Base-by-base conservation (phyloP, 2,329 filamentous ascomycete genomes). In the Cladosporium sphaerospermum region DNA sequence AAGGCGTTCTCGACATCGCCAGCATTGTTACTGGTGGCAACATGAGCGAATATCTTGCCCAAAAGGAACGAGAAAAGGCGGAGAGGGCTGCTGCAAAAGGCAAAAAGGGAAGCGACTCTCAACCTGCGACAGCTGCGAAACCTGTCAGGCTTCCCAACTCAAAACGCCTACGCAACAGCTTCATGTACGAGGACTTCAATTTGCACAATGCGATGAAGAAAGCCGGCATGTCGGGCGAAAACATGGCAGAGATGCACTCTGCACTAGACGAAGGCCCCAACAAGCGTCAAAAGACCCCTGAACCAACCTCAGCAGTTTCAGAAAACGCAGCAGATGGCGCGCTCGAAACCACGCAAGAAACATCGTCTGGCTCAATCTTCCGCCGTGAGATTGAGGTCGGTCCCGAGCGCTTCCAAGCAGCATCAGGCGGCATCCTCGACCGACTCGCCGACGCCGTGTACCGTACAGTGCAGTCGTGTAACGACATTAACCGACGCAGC, bases 381-480 rank as follows among this genome's bases (percentile, higher is more conserved):
- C 69, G 70, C 56, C 69, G 72, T 74, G 86, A 91, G 64, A 81
- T 92, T 56, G 87, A 92, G 63, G 81, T 93, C 42, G 88, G 88
- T 1, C 75, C 82, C 1, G 88, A 93, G 71, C 81, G 88, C 55
- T 92, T 85, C 65, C 73, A 82, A 62, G 73, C 78, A 40, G 75
- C 78, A n/a, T 78, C 75, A 9, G 84, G 86, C 51, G 79, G 77
- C 3, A 83, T 95, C 53, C 80, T 97, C 41, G 89, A 96, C 65
- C 83, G 83, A 53, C 89, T 99, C 57, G 88, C 88, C 19, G 85
- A 86, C 52, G 83, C 88, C 37, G 86, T 97, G 59, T 90, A 96
- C 70, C 83, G 85, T 54, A 85, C 89, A 1, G 83, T 97, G 49
- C 85, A 91, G 61, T 82, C 84, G 34, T 88, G 96, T 19, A 84